Percentiles rank a stretch among this genome's conserved stretches.
phyloP scores from a whole-genome alignment of 2,329 filamentous ascomycete species.

The Pestalotiopsis fici region DNA sequence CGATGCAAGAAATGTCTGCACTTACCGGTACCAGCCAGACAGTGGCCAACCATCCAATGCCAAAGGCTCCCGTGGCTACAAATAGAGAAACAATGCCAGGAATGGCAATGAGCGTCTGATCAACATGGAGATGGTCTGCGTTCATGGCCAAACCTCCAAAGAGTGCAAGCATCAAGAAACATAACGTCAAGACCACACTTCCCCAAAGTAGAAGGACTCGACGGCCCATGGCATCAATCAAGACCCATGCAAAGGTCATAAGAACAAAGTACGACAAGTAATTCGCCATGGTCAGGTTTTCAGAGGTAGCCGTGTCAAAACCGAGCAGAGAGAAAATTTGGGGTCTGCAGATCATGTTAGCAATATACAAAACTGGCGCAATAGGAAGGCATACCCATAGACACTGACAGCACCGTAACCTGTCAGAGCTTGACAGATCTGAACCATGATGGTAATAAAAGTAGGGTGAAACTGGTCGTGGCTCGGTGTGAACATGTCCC shows the following conservation, averaged over 20 bases:
- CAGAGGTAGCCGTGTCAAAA: slow-evolving; percentile 49
- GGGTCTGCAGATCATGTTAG: slow-evolving; percentile 33
- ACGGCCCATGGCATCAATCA: slow-evolving; percentile 57
- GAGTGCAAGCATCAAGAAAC: slow-evolving; percentile 51
- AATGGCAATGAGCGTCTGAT: slow-evolving; percentile 44
- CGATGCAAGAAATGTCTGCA: background rate
- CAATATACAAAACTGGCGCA: background rate
- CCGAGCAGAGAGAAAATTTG: slow-evolving; percentile 65
- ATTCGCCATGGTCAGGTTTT: slow-evolving; percentile 60
- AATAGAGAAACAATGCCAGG: slow-evolving; percentile 53
- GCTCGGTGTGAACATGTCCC: slow-evolving; percentile 57
- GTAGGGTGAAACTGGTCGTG: slow-evolving; percentile 61
- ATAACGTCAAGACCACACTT: slow-evolving; percentile 46
- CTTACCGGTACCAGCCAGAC: slow-evolving; percentile 55
- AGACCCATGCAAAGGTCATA: slow-evolving; percentile 63
- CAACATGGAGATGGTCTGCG: slow-evolving; percentile 18
- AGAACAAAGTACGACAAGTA: slow-evolving; percentile 62
- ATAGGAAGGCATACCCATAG: slow-evolving; percentile 37
- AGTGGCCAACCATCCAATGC: slow-evolving; percentile 60
- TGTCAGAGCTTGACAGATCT: slow-evolving; percentile 61
- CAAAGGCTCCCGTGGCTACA: slow-evolving; percentile 60
- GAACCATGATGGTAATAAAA: slow-evolving; percentile 62
- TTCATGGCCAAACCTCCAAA: slow-evolving; percentile 46
- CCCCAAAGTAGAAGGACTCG: slow-evolving; percentile 55
- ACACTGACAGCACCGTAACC: slow-evolving; percentile 62